Conservation (phyloP, 768 basidiomycete genomes). For the Fomitopsis serialis region DNA sequence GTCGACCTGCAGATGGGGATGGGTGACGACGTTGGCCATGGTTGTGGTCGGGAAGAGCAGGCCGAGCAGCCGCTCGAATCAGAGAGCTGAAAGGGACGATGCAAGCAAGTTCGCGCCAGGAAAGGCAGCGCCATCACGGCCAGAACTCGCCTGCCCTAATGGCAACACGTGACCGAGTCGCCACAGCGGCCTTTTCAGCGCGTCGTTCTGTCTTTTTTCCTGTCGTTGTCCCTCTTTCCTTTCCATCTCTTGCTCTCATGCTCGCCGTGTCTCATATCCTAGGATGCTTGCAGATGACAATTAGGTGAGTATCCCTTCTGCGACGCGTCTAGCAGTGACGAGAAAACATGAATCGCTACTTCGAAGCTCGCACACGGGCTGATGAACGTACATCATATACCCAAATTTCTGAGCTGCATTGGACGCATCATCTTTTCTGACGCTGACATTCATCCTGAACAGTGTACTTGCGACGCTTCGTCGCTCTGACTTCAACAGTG, state of each 20-base stretch:
- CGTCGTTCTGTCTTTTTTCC: conserved; percentile 18
- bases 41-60: conserved; percentile 14
- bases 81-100: conserved; percentile 6
- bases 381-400: conserved; percentile 70
- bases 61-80: conserved; percentile 9
- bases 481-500: too few species aligned
- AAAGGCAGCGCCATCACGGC: conserved; percentile 3
- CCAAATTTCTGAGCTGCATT: conserved; percentile 81
- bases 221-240: conserved; percentile 5
- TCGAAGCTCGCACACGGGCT: conserved; percentile 58
- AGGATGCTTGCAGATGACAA: too few species aligned
- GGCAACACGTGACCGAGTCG: conserved; percentile 26
- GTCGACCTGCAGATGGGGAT: conserved; percentile 51
- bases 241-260: neutral
- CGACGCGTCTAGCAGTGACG: conserved; percentile 42
- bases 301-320: conserved; percentile 28
- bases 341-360: conserved; percentile 81
- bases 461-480: neutral
- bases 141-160: conserved; percentile 29
- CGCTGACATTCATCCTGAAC: conserved; percentile 10
- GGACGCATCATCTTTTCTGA: conserved; percentile 5
- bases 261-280: too few species aligned
- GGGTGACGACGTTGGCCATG: conserved; percentile 66
- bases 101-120: conserved; percentile 9
- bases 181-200: conserved; percentile 11